Base-by-base conservation (phyloP, 2,329 filamentous ascomycete species). In the Aciculosporium take region DNA sequence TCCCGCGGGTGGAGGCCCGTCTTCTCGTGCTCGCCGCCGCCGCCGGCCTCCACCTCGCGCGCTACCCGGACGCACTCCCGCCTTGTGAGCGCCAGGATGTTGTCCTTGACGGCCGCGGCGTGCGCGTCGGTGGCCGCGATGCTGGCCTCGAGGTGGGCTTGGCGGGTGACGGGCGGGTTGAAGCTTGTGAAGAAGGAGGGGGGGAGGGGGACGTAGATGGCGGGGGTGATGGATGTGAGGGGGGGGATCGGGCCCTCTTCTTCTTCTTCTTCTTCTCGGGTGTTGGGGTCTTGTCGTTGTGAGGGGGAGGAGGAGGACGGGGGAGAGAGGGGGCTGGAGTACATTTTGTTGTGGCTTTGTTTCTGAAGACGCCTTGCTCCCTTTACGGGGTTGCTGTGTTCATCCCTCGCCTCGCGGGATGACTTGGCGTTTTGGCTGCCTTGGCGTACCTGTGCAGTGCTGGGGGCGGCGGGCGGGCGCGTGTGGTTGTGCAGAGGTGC, bases 151-250 rank as follows among this genome's bases (percentile, higher is more conserved):
- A 58, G 44, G 15, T 42, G 45, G 2, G 51, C 52, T 24, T 42
- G 25, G 18, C 34, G 39, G 24, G 17, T 42, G 34, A 47, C 8
- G 7, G 49, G 49, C 4, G 47, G 40, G 1, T 40, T 27, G 31
- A 48, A 47, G 17, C 50, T 45, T 2, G 44, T 42, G 33, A 50
- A 45, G 38, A 56, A 48, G 32, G 53, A 47, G 7, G 46, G 40
- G 5, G 43, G 34, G 13, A 64, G 50, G 21, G 59, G 57, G 21
- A 58, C 53, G 48, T 63, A 65, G 35, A 65, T 58, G 43, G 54
- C 49, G 5, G 54, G 48, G 4, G 51, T 44, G 43, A 57, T 48
- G 41, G 47, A 42, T 12, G 30, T 44, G 28, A 61, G 49, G 0
- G 23, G 30, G 1, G 47, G 48, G 42, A 51, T 50, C 7, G 24